Conservation (phyloP, 148 eudicot genomes). For the Rhododendron kiyosumense region DNA sequence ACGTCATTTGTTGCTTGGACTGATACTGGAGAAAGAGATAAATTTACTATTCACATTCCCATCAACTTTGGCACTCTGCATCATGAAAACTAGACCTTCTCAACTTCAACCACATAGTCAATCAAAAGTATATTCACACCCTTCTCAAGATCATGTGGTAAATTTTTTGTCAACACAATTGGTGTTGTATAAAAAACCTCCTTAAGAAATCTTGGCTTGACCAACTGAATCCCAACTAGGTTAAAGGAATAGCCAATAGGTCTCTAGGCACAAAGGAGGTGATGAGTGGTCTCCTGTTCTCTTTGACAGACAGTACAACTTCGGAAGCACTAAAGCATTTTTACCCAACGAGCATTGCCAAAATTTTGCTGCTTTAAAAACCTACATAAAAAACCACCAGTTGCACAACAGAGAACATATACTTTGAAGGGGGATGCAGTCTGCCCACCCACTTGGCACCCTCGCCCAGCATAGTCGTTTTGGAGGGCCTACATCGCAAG, state of each 20-base stretch:
- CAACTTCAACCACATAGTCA: background rate
- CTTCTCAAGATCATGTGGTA: background rate
- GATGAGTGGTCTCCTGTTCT: background rate
- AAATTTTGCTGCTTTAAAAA: background rate
- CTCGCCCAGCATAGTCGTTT: background rate
- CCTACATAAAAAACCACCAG: background rate
- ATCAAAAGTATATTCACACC: background rate
- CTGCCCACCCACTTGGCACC: constrained; percentile 1
- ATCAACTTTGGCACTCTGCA: background rate
- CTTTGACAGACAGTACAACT: background rate
- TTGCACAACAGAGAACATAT: background rate
- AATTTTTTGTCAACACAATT: background rate
- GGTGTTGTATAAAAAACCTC: background rate
- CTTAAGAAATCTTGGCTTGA: background rate
- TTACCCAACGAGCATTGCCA: background rate
- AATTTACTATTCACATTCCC: background rate
- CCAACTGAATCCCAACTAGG: background rate
- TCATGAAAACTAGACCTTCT: background rate
- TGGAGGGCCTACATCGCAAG: background rate
- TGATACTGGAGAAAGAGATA: background rate
- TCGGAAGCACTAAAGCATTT: background rate
- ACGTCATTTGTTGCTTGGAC: background rate
- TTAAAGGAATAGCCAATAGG: background rate
- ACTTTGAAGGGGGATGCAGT: background rate
- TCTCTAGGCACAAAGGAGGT: background rate